phyloP scores from a whole-genome alignment of 2,329 filamentous ascomycete genomes.

The Penicillium sp. region DNA sequence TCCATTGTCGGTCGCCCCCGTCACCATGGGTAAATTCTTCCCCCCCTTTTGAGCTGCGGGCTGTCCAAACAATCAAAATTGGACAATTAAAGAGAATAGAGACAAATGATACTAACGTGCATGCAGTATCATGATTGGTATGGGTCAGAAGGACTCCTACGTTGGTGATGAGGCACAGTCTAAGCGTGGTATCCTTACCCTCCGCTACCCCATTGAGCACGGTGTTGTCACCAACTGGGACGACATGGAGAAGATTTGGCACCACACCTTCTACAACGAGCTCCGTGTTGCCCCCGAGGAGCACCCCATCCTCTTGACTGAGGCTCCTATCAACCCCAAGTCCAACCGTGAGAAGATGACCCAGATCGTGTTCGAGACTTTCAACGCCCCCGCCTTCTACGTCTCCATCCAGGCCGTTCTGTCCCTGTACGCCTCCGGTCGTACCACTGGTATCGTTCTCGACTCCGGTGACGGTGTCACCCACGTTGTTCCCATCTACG shows the following conservation, averaged over 20 bases:
- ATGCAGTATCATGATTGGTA: conserved; percentile 99
- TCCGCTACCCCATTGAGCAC: conserved; percentile 99
- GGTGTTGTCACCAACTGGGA: conserved; percentile 99
- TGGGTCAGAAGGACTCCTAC: conserved; percentile 99
- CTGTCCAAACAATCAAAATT: background rate
- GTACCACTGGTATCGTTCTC: conserved; percentile 99
- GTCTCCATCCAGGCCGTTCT: conserved; percentile 99
- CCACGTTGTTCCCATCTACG: conserved; percentile 99
- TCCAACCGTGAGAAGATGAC: conserved; percentile 99
- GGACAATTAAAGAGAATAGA: background rate
- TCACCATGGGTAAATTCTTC: conserved; percentile 89
- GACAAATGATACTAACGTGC: conserved; percentile 33
- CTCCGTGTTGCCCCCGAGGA: conserved; percentile 99
- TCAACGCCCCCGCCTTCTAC: conserved; percentile 99
- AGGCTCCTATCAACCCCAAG: conserved; percentile 99
- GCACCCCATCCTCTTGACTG: conserved; percentile 98
- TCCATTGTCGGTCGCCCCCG: conserved; percentile 99
- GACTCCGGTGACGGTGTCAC: conserved; percentile 99
- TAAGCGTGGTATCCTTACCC: conserved; percentile 99
- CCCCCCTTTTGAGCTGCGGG: conserved; percentile 7
- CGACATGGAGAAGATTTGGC: conserved; percentile 99
- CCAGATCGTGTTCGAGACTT: conserved; percentile 99
- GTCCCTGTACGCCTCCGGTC: conserved; percentile 98
- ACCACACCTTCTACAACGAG: conserved; percentile 99
- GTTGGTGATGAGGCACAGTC: conserved; percentile 99